A percentile compares a stretch with the other conserved stretches of the same genome.
These are phyloP conservation scores for Pseudogymnoascus sp. DNA, from an alignment of 2,329 filamentous ascomycete genomes.

Conservation along the genomic window DNA sequence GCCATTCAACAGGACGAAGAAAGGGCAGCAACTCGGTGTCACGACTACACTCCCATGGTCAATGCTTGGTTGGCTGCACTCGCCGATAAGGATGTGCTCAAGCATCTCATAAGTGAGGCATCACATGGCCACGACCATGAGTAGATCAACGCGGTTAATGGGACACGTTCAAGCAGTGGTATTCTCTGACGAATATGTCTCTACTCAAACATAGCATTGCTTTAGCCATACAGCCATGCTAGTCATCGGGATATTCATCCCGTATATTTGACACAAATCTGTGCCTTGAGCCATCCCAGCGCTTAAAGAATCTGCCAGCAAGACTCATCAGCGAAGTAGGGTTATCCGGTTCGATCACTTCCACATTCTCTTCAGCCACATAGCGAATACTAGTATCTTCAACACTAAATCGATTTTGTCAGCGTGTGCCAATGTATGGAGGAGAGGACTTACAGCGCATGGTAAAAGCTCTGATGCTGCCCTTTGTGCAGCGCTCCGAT, in stretches of 20 bases:
- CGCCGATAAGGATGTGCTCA: conserved; percentile 56
- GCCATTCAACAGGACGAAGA: conserved; percentile 41
- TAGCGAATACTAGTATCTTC: conserved; percentile 64
- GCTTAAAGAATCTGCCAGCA: conserved; percentile 81
- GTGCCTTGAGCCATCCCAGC: conserved; percentile 61
- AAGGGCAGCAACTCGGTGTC: conserved; percentile 47
- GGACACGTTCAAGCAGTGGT: background rate
- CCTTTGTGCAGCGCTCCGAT: conserved; percentile 54
- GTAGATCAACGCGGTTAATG: background rate
- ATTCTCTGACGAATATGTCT: conserved; percentile 2
- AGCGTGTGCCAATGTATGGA: conserved; percentile 14
- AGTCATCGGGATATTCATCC: conserved; percentile 85
- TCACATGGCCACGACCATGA: conserved; percentile 3
- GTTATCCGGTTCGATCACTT: conserved; percentile 47
- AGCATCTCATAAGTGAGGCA: conserved; percentile 30
- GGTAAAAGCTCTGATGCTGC: conserved; percentile 68
- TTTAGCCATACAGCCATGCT: conserved; percentile 11
- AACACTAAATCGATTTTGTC: conserved; percentile 40
- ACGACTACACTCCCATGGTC: conserved; percentile 63
- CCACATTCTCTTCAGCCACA: conserved; percentile 75
- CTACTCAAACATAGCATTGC: background rate
- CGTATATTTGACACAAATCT: conserved; percentile 75
- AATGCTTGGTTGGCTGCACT: conserved; percentile 63
- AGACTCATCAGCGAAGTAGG: conserved; percentile 55
- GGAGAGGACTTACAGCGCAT: conserved; percentile 61